These are phyloP conservation scores for Jacaranda copaia DNA, from an alignment of 257 asterid species.

Conservation along the genomic window DNA sequence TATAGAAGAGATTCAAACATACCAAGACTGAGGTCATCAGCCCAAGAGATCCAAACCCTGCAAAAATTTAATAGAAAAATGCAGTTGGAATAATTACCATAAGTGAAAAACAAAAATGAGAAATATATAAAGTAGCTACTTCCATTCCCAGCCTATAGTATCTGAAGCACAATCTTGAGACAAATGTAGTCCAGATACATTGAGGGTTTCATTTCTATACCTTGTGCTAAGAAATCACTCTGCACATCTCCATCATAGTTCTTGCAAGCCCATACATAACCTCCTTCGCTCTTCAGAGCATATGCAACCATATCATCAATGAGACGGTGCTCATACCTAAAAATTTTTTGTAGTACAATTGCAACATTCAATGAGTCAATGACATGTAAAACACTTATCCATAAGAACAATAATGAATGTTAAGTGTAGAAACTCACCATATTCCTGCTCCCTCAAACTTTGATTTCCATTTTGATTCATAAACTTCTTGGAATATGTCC, in stretches of 20 bases:
- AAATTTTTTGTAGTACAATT: conserved; percentile 17
- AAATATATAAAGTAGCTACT: not conserved
- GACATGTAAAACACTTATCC: not conserved
- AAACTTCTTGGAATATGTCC: conserved; percentile 97
- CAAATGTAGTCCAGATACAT: conserved; percentile 6
- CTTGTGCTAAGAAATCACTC: conserved; percentile 99
- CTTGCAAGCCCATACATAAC: conserved; percentile 99
- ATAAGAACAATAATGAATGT: conserved; percentile 7
- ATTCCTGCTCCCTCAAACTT: conserved; percentile 91
- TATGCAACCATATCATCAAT: conserved; percentile 99
- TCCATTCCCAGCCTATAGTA: not conserved
- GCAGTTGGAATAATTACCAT: not conserved
- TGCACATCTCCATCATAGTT: conserved; percentile 99
- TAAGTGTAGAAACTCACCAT: conserved; percentile 59
- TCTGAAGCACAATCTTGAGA: not conserved
- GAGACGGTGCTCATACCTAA: conserved; percentile 98
- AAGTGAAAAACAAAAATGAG: not conserved
- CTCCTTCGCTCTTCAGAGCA: conserved; percentile 99
- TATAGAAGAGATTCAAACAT: conserved; percentile 33
- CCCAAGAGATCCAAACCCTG: conserved; percentile 99
- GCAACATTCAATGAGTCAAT: not conserved
- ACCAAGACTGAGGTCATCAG: conserved; percentile 99
- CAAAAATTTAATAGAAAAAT: conserved; percentile 27
- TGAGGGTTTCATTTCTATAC: conserved; percentile 40
- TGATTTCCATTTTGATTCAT: conserved; percentile 82